Evolutionary conservation across 2,329 filamentous ascomycete species (phyloP).

Genomic region (Ophiostoma quercus): DNA sequence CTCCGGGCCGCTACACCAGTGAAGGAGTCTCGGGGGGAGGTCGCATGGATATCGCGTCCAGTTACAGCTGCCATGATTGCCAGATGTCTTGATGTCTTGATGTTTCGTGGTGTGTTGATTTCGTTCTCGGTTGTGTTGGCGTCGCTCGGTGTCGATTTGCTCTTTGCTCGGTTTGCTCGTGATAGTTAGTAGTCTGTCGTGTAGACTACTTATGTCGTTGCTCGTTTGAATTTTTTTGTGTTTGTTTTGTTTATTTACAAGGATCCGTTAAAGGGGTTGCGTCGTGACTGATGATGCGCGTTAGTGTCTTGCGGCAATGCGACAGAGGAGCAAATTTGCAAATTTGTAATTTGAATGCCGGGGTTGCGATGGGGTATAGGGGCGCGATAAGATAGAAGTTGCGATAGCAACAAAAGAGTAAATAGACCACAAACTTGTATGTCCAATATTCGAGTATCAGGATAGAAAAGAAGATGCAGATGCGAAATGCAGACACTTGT

Average conservation of each 20-base stretch:
- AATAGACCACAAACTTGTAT: background rate
- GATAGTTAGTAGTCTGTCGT: background rate
- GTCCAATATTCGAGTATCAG: background rate
- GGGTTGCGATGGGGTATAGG: background rate
- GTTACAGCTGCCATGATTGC: conserved; percentile 58
- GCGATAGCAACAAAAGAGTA: conserved; percentile 8
- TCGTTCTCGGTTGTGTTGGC: conserved; percentile 6
- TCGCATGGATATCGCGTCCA: conserved; percentile 62
- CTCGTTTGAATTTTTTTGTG: background rate
- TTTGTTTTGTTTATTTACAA: conserved; percentile 16
- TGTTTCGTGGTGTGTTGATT: conserved; percentile 30
- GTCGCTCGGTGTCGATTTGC: background rate
- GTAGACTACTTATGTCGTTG: background rate
- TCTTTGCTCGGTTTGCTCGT: background rate
- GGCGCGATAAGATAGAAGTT: background rate
- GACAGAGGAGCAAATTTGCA: background rate
- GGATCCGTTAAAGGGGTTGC: conserved; percentile 15
- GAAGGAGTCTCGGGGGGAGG: conserved; percentile 64
- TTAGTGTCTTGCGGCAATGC: conserved; percentile 11
- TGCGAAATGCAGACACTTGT: background rate
- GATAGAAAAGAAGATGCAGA: background rate
- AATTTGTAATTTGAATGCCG: background rate
- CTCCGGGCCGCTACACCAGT: conserved; percentile 65
- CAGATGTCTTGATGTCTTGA: conserved; percentile 41
- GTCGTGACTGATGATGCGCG: conserved; percentile 12